phyloP scores from a whole-genome alignment of 176 grass and related monocot genomes.

The Oropetium thomaeum region DNA sequence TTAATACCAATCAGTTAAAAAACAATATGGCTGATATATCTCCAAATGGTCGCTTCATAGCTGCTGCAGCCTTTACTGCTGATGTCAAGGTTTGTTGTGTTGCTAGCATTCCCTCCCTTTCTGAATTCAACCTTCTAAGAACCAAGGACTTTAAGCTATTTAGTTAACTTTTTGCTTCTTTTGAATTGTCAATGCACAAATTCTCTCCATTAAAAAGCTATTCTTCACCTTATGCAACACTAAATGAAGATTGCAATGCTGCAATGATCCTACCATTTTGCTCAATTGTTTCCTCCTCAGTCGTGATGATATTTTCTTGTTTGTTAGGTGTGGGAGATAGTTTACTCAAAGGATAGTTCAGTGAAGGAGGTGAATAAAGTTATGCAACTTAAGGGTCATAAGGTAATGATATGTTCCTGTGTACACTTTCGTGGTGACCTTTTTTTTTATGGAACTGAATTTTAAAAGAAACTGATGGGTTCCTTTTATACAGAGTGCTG shows the following conservation, averaged over 20 bases:
- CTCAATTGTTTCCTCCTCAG: neutral
- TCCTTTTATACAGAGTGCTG: conserved; percentile 63
- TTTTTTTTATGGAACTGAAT: neutral
- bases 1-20: conserved; percentile 94
- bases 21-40: conserved; percentile 98
- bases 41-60: conserved; percentile 91
- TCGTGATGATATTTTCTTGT: conserved; percentile 29
- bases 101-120: neutral
- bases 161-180: neutral
- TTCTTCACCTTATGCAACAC: neutral
- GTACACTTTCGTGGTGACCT: neutral
- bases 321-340: conserved; percentile 88
- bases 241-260: neutral
- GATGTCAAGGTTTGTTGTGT: conserved; percentile 80
- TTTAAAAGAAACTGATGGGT: conserved; percentile 9
- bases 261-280: neutral
- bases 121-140: neutral
- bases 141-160: neutral
- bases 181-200: neutral
- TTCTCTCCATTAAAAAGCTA: neutral
- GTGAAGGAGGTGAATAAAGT: conserved; percentile 86
- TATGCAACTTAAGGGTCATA: conserved; percentile 98
- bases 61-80: conserved; percentile 96
- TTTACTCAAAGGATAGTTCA: conserved; percentile 90
- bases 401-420: conserved; percentile 33